Conservation (phyloP, 192 early-diverging fungal genomes). For the Podila epigama region DNA sequence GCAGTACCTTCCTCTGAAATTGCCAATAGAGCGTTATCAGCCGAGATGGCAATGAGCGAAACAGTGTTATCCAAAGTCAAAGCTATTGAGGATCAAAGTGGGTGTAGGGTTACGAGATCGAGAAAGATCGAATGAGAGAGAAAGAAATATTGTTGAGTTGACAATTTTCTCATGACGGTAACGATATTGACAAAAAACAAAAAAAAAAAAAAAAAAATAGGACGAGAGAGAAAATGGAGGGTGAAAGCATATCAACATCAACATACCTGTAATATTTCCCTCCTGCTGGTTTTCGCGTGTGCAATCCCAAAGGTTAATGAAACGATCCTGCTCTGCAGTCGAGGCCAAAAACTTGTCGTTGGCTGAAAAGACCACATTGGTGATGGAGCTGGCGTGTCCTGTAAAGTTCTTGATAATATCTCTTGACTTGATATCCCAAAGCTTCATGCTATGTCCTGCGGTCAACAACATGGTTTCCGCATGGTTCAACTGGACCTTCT, state of each 20-base stretch:
- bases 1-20: conserved; percentile 62
- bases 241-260: too few relatives aligned
- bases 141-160: too few relatives aligned
- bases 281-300: conserved; percentile 46
- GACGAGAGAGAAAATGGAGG: too few relatives aligned
- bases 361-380: conserved; percentile 55
- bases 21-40: conserved; percentile 53
- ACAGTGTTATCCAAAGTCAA: conserved; percentile 59
- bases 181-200: too few relatives aligned
- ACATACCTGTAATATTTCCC: conserved; percentile 51
- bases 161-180: too few relatives aligned
- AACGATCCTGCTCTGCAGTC: conserved; percentile 59
- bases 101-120: neutral
- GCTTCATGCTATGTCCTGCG: conserved; percentile 62
- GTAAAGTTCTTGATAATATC: conserved; percentile 59
- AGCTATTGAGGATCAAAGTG: conserved; percentile 13
- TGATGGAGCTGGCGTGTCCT: conserved; percentile 60
- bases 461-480: conserved; percentile 58
- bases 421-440: conserved; percentile 58
- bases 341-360: conserved; percentile 58
- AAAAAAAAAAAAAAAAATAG: too few relatives aligned
- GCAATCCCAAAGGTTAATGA: conserved; percentile 65
- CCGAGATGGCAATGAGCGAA: conserved; percentile 54
- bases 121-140: neutral
- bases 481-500: conserved; percentile 56